Percentiles rank a stretch among this genome's conserved stretches.
phyloP scores from a whole-genome alignment of 1,284 basidiomycete genomes.

The Vanrija sp. region DNA sequence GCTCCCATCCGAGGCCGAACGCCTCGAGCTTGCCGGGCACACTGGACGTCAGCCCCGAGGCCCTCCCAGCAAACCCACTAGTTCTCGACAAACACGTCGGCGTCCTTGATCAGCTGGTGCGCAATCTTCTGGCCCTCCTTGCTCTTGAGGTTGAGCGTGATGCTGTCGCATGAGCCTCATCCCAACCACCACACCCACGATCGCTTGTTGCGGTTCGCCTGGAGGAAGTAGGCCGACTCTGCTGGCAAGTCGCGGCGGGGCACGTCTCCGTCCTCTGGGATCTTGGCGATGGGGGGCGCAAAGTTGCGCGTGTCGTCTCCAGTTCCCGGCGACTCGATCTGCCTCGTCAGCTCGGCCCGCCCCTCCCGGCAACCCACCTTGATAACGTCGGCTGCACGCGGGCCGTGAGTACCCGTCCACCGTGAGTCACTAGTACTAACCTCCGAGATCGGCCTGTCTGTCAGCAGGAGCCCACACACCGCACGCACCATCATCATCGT shows the following conservation, averaged over 20 bases:
- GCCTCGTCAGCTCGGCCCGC: not conserved
- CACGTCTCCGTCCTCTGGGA: conserved; percentile 40
- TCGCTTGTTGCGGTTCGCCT: conserved; percentile 82
- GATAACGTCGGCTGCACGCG: conserved; percentile 72
- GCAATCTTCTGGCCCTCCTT: conserved; percentile 73
- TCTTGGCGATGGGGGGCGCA: conserved; percentile 71
- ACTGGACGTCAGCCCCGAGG: conserved; percentile 14
- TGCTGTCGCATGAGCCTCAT: conserved; percentile 28
- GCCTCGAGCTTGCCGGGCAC: conserved; percentile 67
- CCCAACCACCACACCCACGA: conserved; percentile 49
- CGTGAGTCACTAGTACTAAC: conserved; percentile 10
- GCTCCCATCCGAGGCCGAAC: conserved; percentile 81
- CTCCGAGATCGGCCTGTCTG: conserved; percentile 29
- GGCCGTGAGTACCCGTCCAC: not conserved
- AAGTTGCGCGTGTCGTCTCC: conserved; percentile 91
- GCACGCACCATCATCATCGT: conserved; percentile 84
- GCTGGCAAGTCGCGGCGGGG: conserved; percentile 65
- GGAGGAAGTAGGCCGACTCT: conserved; percentile 90
- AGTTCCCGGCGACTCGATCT: conserved; percentile 70
- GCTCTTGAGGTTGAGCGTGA: conserved; percentile 83
- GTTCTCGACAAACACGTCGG: conserved; percentile 88
- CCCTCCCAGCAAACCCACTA: conserved; percentile 57
- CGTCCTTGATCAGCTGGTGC: conserved; percentile 64
- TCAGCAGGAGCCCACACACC: conserved; percentile 1
- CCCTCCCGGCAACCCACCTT: conserved; percentile 52